Conservation (phyloP, 1,284 basidiomycete species). For the Cystobasidium sp. region DNA sequence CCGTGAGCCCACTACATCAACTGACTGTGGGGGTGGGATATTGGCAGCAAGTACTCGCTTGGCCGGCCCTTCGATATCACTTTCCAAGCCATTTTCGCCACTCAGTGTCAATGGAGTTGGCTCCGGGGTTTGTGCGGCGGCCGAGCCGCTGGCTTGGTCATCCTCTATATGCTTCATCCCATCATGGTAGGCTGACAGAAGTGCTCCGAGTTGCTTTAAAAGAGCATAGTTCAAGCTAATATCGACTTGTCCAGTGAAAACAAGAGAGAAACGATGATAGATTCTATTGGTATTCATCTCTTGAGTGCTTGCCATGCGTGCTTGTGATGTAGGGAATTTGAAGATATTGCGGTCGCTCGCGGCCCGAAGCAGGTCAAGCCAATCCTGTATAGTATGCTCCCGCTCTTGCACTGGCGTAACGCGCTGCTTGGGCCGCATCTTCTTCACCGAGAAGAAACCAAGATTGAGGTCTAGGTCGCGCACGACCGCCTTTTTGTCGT, state of each 20-base stretch:
- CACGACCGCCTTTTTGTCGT: conserved; percentile 15
- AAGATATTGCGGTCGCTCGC: conserved; percentile 45
- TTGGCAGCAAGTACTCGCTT: conserved; percentile 28
- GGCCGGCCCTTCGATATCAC: conserved; percentile 11
- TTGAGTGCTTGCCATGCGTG: conserved; percentile 45
- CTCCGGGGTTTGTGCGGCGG: background rate
- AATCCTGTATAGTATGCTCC: conserved; percentile 41
- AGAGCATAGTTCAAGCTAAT: conserved; percentile 47
- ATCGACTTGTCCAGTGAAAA: conserved; percentile 45
- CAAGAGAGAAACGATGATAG: conserved; percentile 45
- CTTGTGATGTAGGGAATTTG: conserved; percentile 43
- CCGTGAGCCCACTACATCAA: conserved; percentile 16
- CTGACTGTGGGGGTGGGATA: conserved; percentile 21
- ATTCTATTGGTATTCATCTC: conserved; percentile 19
- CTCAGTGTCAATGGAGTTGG: background rate
- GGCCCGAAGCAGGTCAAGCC: conserved; percentile 45
- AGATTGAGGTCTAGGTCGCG: conserved; percentile 45
- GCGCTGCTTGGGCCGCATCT: conserved; percentile 15
- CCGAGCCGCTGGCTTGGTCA: background rate
- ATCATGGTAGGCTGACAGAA: conserved; percentile 28
- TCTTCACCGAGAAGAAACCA: conserved; percentile 39
- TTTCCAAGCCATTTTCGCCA: conserved; percentile 4
- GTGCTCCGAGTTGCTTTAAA: conserved; percentile 42
- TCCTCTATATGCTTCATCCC: conserved; percentile 12
- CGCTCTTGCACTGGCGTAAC: conserved; percentile 44